Conservation (phyloP, 1,139 yeast species). For the Saccharomyces pastorianus region DNA sequence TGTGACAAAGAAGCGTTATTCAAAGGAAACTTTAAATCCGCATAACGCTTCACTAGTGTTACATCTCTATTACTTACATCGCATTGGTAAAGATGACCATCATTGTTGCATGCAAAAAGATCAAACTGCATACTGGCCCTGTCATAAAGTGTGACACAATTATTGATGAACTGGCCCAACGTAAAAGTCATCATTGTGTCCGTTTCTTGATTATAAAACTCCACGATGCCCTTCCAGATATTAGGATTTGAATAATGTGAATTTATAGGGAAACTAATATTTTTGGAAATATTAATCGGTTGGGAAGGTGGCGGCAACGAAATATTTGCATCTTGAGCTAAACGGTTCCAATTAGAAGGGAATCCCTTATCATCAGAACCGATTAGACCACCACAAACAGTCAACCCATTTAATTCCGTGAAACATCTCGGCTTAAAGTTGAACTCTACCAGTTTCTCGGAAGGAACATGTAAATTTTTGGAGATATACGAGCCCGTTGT, state of each 20-base stretch:
- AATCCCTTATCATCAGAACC: constrained; percentile 33
- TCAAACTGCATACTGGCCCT: constrained; percentile 33
- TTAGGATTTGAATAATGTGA: constrained; percentile 29
- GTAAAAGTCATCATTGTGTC: constrained; percentile 44
- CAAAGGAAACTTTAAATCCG: constrained; percentile 44
- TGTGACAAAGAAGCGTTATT: constrained; percentile 57
- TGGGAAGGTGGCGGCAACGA: constrained; percentile 20
- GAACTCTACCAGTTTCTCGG: constrained; percentile 39
- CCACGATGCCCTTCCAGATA: constrained; percentile 53
- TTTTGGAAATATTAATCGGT: constrained; percentile 22
- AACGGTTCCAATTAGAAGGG: constrained; percentile 24
- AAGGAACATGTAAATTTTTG: constrained; percentile 17
- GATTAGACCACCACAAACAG: constrained; percentile 67
- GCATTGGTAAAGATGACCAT: constrained; percentile 57
- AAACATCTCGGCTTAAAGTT: constrained; percentile 64
- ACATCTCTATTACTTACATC: constrained; percentile 47
- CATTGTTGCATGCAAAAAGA: constrained; percentile 76
- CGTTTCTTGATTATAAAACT: constrained; percentile 45
- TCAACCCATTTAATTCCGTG: constrained; percentile 47
- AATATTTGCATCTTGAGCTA: constrained; percentile 8
- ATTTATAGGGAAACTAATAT: constrained; percentile 23
- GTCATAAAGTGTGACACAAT: constrained; percentile 52
- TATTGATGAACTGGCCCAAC: constrained; percentile 76
- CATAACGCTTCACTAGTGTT: constrained; percentile 32
- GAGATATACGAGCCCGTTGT: constrained; percentile 11